These are phyloP conservation scores for Teratosphaeria pseudoeucalypti DNA, from an alignment of 2,329 filamentous ascomycete genomes.

Conservation along the genomic window DNA sequence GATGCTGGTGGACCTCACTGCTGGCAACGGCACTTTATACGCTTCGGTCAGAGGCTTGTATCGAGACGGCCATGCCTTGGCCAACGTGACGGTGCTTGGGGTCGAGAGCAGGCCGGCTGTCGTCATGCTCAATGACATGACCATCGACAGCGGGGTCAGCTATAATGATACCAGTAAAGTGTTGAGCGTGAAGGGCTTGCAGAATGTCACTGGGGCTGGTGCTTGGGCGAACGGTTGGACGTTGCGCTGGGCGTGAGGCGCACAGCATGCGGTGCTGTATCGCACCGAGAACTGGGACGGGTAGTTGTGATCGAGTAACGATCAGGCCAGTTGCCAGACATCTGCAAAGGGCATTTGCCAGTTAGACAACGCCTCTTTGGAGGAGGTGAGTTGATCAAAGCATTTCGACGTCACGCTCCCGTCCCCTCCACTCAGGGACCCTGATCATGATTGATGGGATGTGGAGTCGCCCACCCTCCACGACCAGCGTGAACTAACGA, in stretches of 20 bases:
- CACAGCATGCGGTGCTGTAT: too few species aligned
- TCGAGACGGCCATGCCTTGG: slow-evolving; percentile 47
- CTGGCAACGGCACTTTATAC: slow-evolving; percentile 37
- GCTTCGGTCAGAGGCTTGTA: slow-evolving; percentile 43
- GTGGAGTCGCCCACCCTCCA: too few species aligned
- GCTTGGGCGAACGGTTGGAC: slow-evolving; percentile 50
- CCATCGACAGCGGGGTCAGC: slow-evolving; percentile 29
- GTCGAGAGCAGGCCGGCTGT: slow-evolving; percentile 30
- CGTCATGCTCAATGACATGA: slow-evolving; percentile 47
- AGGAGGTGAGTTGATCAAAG: too few species aligned
- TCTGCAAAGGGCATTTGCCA: too few species aligned
- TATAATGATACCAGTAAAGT: slow-evolving; percentile 41
- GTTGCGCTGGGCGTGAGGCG: slow-evolving; percentile 38
- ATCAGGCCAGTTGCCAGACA: too few species aligned
- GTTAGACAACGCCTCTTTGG: too few species aligned
- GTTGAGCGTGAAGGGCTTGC: slow-evolving; percentile 42
- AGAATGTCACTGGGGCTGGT: slow-evolving; percentile 38
- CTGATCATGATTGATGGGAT: too few species aligned
- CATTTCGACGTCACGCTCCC: too few species aligned
- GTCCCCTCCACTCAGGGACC: too few species aligned
- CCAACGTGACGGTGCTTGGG: slow-evolving; percentile 54
- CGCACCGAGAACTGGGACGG: too few species aligned
- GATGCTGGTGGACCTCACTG: slow-evolving; percentile 40
- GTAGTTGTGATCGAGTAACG: too few species aligned
- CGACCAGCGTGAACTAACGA: too few species aligned